These are phyloP conservation scores for Primulina eburnea DNA, from an alignment of 257 asterid species.

Conservation along the genomic window DNA sequence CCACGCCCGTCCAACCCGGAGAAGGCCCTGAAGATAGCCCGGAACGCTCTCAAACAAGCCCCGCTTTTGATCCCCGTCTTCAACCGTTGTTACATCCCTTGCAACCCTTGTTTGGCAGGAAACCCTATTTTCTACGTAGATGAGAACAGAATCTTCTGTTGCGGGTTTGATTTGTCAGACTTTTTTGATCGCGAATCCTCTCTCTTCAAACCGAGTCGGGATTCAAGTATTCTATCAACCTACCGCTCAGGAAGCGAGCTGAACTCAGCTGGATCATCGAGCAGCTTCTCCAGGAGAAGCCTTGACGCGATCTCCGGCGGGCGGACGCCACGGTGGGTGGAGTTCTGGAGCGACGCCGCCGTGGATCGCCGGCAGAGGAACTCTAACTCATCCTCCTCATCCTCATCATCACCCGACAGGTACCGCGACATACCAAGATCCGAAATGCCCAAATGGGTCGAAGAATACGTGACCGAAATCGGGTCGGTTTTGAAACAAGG, in stretches of 20 bases:
- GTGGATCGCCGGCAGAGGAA: slow-evolving; percentile 69
- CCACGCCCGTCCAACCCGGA: slow-evolving; percentile 67
- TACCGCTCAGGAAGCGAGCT: slow-evolving; percentile 40
- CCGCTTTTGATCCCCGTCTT: slow-evolving; percentile 84
- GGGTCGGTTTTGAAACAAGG: slow-evolving; percentile 80
- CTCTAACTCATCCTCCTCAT: slow-evolving; percentile 68
- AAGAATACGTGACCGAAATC: slow-evolving; percentile 63
- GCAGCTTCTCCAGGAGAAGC: slow-evolving; percentile 54
- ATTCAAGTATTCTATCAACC: slow-evolving; percentile 31
- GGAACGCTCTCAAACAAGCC: slow-evolving; percentile 75
- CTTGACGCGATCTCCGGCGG: slow-evolving; percentile 46
- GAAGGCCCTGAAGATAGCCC: slow-evolving; percentile 66
- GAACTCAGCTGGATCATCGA: slow-evolving; percentile 44
- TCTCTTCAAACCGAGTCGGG: slow-evolving; percentile 34
- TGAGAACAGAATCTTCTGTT: slow-evolving; percentile 70
- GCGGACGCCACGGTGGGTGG: slow-evolving; percentile 89
- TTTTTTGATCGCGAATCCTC: slow-evolving; percentile 81
- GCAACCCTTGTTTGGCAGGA: slow-evolving; percentile 78
- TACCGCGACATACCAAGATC: slow-evolving; percentile 61
- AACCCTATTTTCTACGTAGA: slow-evolving; percentile 89
- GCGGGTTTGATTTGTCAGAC: slow-evolving; percentile 83
- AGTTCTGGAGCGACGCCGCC: slow-evolving; percentile 98
- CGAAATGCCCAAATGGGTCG: slow-evolving; percentile 81
- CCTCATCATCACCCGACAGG: slow-evolving; percentile 83
- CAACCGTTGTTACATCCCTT: slow-evolving; percentile 87